Conservation (phyloP, 139 green algal species). For the Chlamydomonas sp. region DNA sequence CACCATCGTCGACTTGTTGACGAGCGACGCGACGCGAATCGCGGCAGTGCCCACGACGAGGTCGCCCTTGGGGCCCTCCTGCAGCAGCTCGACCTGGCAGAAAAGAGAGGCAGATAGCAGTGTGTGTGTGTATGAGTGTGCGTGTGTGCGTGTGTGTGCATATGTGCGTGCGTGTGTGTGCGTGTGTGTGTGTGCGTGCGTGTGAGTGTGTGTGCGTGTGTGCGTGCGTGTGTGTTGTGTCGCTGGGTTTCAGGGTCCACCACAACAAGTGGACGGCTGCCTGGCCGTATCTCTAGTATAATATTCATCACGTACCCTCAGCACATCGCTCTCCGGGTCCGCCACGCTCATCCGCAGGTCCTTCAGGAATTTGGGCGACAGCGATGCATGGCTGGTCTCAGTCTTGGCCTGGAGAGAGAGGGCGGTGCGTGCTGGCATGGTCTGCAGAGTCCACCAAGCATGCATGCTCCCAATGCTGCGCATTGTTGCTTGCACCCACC, state of each 20-base stretch:
- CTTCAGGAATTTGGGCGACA: slow-evolving; percentile 34
- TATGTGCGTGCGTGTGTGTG: too few species aligned
- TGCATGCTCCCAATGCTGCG: too few species aligned
- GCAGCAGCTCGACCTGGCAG: slow-evolving; percentile 34
- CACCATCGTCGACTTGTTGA: slow-evolving; percentile 30
- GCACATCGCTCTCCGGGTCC: slow-evolving; percentile 15
- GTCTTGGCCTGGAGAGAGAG: too few species aligned
- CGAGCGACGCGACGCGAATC: slow-evolving; percentile 21
- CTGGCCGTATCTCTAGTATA: too few species aligned
- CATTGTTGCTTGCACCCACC: too few species aligned
- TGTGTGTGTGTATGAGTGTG: too few species aligned
- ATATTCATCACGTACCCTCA: slow-evolving; percentile 27
- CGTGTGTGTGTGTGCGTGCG: background rate
- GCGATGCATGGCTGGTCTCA: too few species aligned
- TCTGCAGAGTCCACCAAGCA: too few species aligned
- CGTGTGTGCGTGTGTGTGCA: background rate
- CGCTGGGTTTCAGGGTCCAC: background rate
- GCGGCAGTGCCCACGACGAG: slow-evolving; percentile 29
- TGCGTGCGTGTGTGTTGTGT: background rate
- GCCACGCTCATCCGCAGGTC: slow-evolving; percentile 22
- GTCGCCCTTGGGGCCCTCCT: slow-evolving; percentile 25
- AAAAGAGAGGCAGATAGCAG: background rate
- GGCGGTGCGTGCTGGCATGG: too few species aligned
- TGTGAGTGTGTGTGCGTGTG: background rate
- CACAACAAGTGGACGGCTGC: too few species aligned